These are phyloP conservation scores for Erodium moschatum DNA, from an alignment of 441 rosid species.

Conservation along the genomic window DNA sequence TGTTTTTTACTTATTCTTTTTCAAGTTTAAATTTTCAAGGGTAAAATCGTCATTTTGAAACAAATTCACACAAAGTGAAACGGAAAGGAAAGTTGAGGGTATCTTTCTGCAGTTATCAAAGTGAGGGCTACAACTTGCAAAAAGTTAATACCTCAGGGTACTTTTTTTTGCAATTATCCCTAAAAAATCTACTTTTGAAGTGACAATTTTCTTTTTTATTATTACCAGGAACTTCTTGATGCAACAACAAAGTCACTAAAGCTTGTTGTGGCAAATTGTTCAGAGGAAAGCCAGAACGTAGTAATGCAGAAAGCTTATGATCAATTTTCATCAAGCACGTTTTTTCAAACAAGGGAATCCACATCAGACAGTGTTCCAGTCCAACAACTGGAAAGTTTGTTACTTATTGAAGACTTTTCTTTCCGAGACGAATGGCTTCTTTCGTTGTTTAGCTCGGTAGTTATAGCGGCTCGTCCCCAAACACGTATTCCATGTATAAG, in stretches of 20 bases:
- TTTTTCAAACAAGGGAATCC: conserved; percentile 38
- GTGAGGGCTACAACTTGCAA: no score
- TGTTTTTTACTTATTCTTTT: no score
- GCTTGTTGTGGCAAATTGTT: conserved; percentile 57
- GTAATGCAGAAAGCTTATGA: conserved; percentile 51
- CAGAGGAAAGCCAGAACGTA: conserved; percentile 51
- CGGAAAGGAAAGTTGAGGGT: no score
- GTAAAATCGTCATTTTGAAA: no score
- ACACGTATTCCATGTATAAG: conserved; percentile 52
- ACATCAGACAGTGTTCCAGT: conserved; percentile 17
- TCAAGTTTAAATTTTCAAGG: no score
- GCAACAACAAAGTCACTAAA: conserved; percentile 54
- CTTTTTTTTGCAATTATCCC: no score
- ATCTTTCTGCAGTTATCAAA: no score
- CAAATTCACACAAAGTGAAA: no score
- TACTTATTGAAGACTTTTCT: conserved; percentile 25
- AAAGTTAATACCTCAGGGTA: no score
- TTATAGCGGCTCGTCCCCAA: conserved; percentile 58
- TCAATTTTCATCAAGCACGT: conserved; percentile 41
- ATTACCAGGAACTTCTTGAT: conserved; percentile 52
- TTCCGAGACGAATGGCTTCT: conserved; percentile 55
- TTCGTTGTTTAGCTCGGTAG: conserved; percentile 62
- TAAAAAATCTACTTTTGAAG: not conserved
- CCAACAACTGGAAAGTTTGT: no score
- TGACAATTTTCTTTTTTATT: not conserved